phyloP scores from a whole-genome alignment of 495 filamentous ascomycete genomes.

The Aspergillus asperescens region DNA sequence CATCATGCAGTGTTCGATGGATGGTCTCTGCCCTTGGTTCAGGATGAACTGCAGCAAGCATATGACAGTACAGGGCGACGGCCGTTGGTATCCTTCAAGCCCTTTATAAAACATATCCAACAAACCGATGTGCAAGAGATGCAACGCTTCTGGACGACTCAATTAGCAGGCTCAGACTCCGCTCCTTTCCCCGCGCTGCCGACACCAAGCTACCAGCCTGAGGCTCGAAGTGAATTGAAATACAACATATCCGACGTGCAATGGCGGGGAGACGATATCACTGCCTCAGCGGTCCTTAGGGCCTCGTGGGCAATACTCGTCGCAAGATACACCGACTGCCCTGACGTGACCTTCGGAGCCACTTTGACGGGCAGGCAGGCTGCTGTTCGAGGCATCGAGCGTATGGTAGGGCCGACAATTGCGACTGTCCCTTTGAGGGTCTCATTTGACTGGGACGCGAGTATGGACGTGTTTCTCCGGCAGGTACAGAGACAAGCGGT shows the following conservation, averaged over 20 bases:
- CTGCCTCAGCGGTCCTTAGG: conserved; percentile 25
- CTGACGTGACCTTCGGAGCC: conserved; percentile 34
- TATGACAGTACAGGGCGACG: conserved; percentile 19
- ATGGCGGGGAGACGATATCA: conserved; percentile 23
- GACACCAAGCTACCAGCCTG: conserved; percentile 18
- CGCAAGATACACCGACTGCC: conserved; percentile 20
- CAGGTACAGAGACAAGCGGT: no score
- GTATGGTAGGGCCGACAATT: conserved; percentile 41
- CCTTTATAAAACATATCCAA: neutral
- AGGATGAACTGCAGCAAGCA: conserved; percentile 38
- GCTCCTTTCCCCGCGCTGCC: conserved; percentile 7
- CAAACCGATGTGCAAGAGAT: neutral
- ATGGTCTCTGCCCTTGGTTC: conserved; percentile 47
- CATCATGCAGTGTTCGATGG: conserved; percentile 61
- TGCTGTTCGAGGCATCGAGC: no score
- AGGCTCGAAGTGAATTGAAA: no score
- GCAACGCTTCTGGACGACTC: neutral
- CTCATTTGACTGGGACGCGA: conserved; percentile 22
- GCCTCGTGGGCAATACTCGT: conserved; percentile 36
- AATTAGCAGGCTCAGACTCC: neutral
- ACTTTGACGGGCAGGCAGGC: conserved; percentile 33
- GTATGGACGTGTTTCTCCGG: no score
- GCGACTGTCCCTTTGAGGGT: conserved; percentile 50
- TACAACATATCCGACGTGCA: no score
- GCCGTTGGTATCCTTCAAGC: neutral